These are phyloP conservation scores for Aspergillus glaucus DNA, from an alignment of 2,329 filamentous ascomycete species.

Conservation along the genomic window DNA sequence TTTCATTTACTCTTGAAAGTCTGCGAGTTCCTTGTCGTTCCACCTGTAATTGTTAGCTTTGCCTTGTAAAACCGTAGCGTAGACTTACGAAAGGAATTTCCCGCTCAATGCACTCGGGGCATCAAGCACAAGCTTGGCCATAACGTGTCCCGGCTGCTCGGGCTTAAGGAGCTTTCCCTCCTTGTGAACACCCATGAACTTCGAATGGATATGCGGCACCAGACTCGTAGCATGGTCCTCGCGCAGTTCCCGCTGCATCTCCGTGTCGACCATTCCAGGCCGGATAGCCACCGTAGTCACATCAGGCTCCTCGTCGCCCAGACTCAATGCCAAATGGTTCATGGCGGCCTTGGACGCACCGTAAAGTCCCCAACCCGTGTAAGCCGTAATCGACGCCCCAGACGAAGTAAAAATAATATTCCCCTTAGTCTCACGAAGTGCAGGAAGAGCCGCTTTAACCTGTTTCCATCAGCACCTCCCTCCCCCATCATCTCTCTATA, in stretches of 20 bases:
- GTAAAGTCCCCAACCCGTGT: constrained; percentile 32
- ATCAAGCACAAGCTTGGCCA: constrained; percentile 67
- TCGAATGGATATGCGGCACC: constrained; percentile 51
- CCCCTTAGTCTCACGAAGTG: constrained; percentile 28
- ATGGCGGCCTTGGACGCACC: constrained; percentile 33
- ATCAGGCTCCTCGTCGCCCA: constrained; percentile 25
- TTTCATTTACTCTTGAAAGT: constrained; percentile 34
- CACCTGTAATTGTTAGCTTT: constrained; percentile 34
- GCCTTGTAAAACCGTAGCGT: constrained; percentile 1
- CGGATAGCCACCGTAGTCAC: constrained; percentile 22
- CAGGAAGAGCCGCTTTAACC: constrained; percentile 26
- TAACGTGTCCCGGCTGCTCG: constrained; percentile 78
- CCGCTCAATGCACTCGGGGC: constrained; percentile 66
- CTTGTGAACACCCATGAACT: constrained; percentile 65
- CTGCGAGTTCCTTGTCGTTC: constrained; percentile 39
- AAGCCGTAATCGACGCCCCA: constrained; percentile 26
- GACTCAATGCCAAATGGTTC: constrained; percentile 24
- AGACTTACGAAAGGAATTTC: constrained; percentile 53
- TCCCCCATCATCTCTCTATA: background rate
- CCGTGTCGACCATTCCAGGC: constrained; percentile 31
- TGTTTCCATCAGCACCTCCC: constrained; percentile 4
- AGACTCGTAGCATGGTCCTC: constrained; percentile 61
- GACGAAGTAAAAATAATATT: constrained; percentile 33
- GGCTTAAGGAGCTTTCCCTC: constrained; percentile 69
- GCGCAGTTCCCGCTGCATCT: constrained; percentile 56